Evolutionary conservation across 2,329 filamentous ascomycete genomes (phyloP), one percentile per base, ranked within the genome.

Genomic region (Pseudocercospora macadamiae): DNA sequence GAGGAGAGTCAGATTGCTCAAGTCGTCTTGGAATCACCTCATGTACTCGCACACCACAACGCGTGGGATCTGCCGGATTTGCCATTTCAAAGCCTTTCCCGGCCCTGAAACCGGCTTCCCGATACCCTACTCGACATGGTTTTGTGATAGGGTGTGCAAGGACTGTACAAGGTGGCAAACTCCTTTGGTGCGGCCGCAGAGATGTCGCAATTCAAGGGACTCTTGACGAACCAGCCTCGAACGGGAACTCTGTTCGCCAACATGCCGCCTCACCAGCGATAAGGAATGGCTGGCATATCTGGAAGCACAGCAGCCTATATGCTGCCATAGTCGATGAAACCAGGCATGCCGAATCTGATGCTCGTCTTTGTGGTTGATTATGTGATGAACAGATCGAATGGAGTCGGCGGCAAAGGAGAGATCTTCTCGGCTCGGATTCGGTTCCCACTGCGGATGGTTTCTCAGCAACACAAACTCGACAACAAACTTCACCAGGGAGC

Each of bases 1-100:
- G 18, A 39, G 39, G 21, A 18, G 28, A 39, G 32, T 51, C 26
- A 51, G 51, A 59, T 59, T 59, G 49, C 55, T 44, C 55, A 44
- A 32, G 47, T 42, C 26, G 25, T 51, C 36, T 42, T 45, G 26
- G 44, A 32, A 59, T 59, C 56, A 59, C 56, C 28, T 55, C 51
- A 59, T 59, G 42, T 16, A 30, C 30, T 51, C 30, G 10, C 47
- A 19, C 47, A 34, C 26, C 47, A 34, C 47, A 1, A 51, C 47
- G 28, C 47, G 16, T 30, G 47, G 18, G 47, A 6, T 10, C 10
- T 19, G 39, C 6, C 12, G 28, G 28, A 6, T 12, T 23, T 6
- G 39, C 21, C 16, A 21, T 44, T 44, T 44, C 39, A 6, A 44
- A 44, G 39, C 39, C 19, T 19, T 21, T 21, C 23, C 39, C 39